Conservation (phyloP, 352 stramenopile species). For the Globisporangium polare region DNA sequence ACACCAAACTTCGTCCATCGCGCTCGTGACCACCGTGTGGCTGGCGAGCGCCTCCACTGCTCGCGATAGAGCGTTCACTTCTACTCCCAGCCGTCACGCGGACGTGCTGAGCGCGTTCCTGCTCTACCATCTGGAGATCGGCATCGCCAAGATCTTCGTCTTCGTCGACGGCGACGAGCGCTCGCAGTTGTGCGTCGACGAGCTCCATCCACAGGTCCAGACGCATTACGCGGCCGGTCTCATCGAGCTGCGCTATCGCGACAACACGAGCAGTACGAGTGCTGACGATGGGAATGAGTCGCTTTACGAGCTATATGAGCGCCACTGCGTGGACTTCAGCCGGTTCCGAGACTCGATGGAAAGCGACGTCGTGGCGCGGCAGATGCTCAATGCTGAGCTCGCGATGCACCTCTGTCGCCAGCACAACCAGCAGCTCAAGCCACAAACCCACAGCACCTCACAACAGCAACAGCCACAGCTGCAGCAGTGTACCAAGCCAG, state of each 20-base stretch:
- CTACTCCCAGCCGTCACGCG: conserved; percentile 11
- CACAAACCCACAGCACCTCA: background rate
- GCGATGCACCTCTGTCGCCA: conserved; percentile 22
- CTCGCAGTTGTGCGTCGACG: conserved; percentile 13
- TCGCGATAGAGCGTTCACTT: background rate
- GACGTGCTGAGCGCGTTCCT: conserved; percentile 32
- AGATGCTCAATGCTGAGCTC: conserved; percentile 33
- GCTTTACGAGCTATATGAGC: background rate
- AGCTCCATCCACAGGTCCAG: conserved; percentile 16
- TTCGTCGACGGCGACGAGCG: conserved; percentile 28
- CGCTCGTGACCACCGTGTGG: conserved; percentile 41
- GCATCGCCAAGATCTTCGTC: conserved; percentile 30
- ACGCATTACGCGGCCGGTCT: conserved; percentile 9
- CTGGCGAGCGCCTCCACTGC: conserved; percentile 7
- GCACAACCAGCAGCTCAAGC: conserved; percentile 3
- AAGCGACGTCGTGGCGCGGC: conserved; percentile 23
- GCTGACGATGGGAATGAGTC: background rate
- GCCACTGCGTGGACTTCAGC: conserved; percentile 1
- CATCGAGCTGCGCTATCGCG: conserved; percentile 24
- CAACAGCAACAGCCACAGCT: background rate
- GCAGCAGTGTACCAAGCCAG: background rate
- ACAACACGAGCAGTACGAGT: background rate
- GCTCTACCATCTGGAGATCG: conserved; percentile 33
- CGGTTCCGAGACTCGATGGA: conserved; percentile 4
- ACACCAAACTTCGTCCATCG: conserved; percentile 16